phyloP scores from a whole-genome alignment of 495 filamentous ascomycete species.

The Rostrohypoxylon terebratum region DNA sequence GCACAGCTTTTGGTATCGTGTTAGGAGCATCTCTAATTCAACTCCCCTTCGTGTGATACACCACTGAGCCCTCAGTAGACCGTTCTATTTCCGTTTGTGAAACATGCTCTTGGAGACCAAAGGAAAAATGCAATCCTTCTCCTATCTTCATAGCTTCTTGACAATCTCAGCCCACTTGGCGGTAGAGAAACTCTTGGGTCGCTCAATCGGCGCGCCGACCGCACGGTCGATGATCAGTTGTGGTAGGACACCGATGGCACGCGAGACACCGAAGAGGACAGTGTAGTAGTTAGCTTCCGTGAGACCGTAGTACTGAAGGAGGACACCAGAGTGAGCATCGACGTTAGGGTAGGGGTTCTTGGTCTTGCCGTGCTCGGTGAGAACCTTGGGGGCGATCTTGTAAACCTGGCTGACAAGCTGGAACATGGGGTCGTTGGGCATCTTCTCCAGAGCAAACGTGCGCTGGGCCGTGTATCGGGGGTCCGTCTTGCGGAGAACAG shows the following conservation, averaged over 20 bases:
- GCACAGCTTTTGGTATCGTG: constrained; percentile 52
- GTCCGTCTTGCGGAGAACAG: constrained; percentile 99
- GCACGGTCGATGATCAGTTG: constrained; percentile 99
- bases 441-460: constrained; percentile 88
- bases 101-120: constrained; percentile 47
- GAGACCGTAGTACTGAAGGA: constrained; percentile 98
- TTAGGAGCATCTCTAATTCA: constrained; percentile 50
- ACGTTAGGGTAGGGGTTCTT: constrained; percentile 75
- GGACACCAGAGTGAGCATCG: constrained; percentile 88
- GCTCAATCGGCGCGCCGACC: constrained; percentile 84
- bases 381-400: constrained; percentile 97
- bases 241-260: constrained; percentile 96
- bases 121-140: constrained; percentile 48
- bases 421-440: constrained; percentile 98
- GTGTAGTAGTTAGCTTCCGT: constrained; percentile 99
- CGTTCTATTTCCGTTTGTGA: constrained; percentile 54
- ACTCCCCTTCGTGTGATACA: constrained; percentile 46
- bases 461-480: constrained; percentile 98
- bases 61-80: constrained; percentile 40
- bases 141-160: constrained; percentile 79
- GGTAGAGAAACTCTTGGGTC: constrained; percentile 97
- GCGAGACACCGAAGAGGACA: constrained; percentile 97
- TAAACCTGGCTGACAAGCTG: constrained; percentile 99
- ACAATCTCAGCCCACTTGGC: constrained; percentile 93
- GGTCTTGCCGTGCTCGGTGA: constrained; percentile 99